Percentiles rank a stretch among this genome's conserved stretches.
These are phyloP conservation scores for Naganishia albida DNA, from an alignment of 1,284 basidiomycete species.

Conservation along the genomic window DNA sequence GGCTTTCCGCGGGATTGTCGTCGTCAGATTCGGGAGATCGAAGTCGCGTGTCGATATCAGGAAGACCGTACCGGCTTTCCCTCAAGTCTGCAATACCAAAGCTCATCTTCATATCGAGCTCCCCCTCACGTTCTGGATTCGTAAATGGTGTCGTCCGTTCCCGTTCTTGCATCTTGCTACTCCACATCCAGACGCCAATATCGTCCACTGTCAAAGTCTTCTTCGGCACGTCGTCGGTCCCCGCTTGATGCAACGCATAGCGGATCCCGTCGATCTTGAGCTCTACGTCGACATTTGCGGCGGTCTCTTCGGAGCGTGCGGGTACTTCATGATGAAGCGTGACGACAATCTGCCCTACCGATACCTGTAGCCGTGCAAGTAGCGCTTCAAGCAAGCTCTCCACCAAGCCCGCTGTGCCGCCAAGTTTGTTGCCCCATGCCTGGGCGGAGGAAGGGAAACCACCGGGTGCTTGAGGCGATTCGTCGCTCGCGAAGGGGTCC, in stretches of 20 bases:
- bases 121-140: constrained; percentile 38
- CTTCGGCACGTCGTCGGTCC: neutral
- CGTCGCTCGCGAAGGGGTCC: constrained; percentile 47
- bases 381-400: constrained; percentile 79
- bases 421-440: neutral
- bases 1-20: constrained; percentile 37
- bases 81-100: constrained; percentile 56
- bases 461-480: constrained; percentile 28
- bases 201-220: constrained; percentile 30
- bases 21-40: neutral
- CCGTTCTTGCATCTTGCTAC: neutral
- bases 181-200: constrained; percentile 18
- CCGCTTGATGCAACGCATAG: constrained; percentile 47
- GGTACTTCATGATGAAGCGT: constrained; percentile 38
- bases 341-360: constrained; percentile 67
- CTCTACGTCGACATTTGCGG: constrained; percentile 41
- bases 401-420: constrained; percentile 53
- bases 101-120: constrained; percentile 54
- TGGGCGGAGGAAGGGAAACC: constrained; percentile 23
- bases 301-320: neutral
- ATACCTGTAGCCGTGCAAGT: constrained; percentile 76
- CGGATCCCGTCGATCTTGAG: constrained; percentile 45
- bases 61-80: constrained; percentile 37
- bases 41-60: constrained; percentile 20
- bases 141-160: constrained; percentile 32